Evolutionary conservation across 139 green algal genomes (phyloP).

Genomic region (Eudorina sp.): DNA sequence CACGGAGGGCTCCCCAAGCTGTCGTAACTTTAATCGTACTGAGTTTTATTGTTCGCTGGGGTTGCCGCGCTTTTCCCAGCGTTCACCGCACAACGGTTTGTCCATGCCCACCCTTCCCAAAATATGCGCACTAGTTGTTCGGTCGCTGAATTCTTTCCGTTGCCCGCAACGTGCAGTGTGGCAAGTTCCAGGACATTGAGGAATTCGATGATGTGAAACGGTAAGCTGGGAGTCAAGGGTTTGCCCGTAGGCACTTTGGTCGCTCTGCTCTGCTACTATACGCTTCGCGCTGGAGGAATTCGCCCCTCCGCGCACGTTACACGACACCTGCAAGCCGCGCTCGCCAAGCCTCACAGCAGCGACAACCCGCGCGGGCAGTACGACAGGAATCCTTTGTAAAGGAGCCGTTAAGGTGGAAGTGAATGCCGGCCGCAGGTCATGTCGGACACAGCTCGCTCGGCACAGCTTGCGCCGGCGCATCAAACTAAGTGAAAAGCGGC

Average conservation of each 20-base stretch:
- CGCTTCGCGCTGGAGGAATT: too few species aligned
- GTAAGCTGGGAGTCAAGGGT: neutral
- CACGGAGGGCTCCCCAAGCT: too few species aligned
- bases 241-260: neutral
- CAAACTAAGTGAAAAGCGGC: constrained; percentile 7
- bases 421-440: constrained; percentile 5
- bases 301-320: too few species aligned
- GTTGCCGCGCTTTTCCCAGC: neutral
- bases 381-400: neutral
- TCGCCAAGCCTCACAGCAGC: too few species aligned
- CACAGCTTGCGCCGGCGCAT: constrained; percentile 27
- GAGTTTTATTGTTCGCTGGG: neutral
- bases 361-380: neutral
- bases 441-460: constrained; percentile 10
- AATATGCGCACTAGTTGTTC: neutral
- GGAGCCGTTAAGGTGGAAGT: neutral
- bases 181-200: constrained; percentile 34
- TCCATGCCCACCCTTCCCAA: neutral
- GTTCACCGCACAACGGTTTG: neutral
- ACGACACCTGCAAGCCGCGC: too few species aligned
- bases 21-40: too few species aligned
- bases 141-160: neutral
- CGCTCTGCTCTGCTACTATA: neutral
- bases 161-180: neutral
- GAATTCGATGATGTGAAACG: constrained; percentile 19